phyloP scores from a whole-genome alignment of 73 alveolate species.

The Paramecium biaurelia region DNA sequence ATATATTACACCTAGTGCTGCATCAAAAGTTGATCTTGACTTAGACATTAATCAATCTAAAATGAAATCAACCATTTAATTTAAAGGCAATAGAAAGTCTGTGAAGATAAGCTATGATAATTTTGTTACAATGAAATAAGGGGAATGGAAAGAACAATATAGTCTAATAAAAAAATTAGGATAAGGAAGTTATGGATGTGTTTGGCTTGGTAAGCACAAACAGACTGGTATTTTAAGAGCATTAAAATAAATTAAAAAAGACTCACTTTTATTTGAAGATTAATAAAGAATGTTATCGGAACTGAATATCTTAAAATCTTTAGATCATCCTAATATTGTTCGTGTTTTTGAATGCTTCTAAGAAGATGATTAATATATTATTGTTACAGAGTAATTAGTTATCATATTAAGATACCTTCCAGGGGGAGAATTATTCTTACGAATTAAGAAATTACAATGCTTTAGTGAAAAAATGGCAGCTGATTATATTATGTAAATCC shows the following conservation, averaged over 20 bases:
- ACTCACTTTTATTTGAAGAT: slow-evolving; percentile 19
- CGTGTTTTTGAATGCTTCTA: slow-evolving; percentile 63
- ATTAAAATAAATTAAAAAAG: slow-evolving; percentile 1
- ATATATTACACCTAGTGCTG: not conserved
- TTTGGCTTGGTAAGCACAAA: slow-evolving; percentile 83
- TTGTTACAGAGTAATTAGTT: slow-evolving; percentile 55
- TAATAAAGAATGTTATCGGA: slow-evolving; percentile 34
- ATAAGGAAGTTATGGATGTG: slow-evolving; percentile 78
- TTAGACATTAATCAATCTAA: not conserved
- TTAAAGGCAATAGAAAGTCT: not conserved
- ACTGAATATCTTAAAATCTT: not conserved
- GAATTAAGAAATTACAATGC: slow-evolving; percentile 59
- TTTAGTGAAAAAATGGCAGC: slow-evolving; percentile 79
- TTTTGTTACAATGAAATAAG: slow-evolving; percentile 18
- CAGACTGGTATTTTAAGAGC: slow-evolving; percentile 61
- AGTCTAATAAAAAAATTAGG: not conserved
- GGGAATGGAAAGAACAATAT: not conserved
- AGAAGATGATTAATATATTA: slow-evolving; percentile 54
- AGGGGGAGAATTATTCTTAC: slow-evolving; percentile 82
- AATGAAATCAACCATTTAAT: not conserved
- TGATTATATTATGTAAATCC: slow-evolving; percentile 69
- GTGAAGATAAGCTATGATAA: not conserved
- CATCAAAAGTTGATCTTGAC: not conserved
- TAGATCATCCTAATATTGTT: slow-evolving; percentile 72
- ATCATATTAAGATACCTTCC: slow-evolving; percentile 13